These are phyloP conservation scores for Euphorbia lathyris DNA, from an alignment of 345 rosid genomes.

Conservation along the genomic window DNA sequence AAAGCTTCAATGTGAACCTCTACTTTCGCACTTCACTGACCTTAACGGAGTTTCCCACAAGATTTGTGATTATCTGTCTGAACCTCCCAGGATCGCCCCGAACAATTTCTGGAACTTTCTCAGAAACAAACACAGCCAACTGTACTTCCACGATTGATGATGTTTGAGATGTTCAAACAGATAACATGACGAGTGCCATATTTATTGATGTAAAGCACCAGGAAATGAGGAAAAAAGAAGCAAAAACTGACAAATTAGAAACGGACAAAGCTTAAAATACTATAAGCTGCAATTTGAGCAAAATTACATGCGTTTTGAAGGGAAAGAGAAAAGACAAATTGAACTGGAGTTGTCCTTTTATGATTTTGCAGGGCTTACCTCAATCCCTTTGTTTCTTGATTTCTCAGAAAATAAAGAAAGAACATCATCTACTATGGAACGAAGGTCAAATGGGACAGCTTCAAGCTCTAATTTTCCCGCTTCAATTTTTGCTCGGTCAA, in stretches of 20 bases:
- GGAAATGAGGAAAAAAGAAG: neutral
- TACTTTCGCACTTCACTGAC: constrained; percentile 36
- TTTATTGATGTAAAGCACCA: constrained; percentile 12
- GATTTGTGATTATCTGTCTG: constrained; percentile 91
- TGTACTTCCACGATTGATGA: constrained; percentile 37
- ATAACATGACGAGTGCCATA: constrained; percentile 14
- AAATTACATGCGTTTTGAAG: neutral
- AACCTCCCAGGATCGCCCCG: constrained; percentile 95
- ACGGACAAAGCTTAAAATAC: neutral
- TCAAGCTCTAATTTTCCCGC: constrained; percentile 91
- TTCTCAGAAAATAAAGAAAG: constrained; percentile 94
- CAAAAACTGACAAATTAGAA: constrained; percentile 18
- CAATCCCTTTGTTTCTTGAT: constrained; percentile 82
- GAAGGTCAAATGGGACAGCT: constrained; percentile 70
- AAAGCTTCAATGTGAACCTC: neutral
- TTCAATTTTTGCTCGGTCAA: constrained; percentile 97
- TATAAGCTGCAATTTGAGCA: neutral
- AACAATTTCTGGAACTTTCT: constrained; percentile 79
- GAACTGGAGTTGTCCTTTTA: neutral
- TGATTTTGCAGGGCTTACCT: constrained; percentile 42
- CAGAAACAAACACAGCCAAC: constrained; percentile 91
- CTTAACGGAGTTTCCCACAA: constrained; percentile 95
- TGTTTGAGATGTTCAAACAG: constrained; percentile 9
- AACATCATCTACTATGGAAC: constrained; percentile 90
- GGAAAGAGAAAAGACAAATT: neutral